These are phyloP conservation scores for Pilaira anomala DNA, from an alignment of 192 early-diverging fungal genomes.

Conservation along the genomic window DNA sequence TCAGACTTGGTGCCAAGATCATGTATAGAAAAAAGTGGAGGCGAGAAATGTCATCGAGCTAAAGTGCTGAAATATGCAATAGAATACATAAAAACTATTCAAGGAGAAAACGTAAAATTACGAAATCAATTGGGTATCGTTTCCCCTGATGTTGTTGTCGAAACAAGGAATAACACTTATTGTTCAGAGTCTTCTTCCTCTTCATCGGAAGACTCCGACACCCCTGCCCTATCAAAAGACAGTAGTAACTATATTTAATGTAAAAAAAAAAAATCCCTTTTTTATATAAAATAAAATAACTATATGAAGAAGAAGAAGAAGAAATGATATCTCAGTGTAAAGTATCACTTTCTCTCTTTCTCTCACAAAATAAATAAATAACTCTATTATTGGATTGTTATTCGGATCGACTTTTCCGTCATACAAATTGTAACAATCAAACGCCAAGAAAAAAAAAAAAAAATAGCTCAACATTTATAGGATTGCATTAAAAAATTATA, in stretches of 20 bases:
- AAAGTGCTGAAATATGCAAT: slow-evolving; percentile 42
- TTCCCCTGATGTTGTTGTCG: background rate
- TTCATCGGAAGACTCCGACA: background rate
- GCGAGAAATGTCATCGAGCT: slow-evolving; percentile 48
- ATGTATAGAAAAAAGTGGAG: slow-evolving; percentile 6
- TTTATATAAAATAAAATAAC: no score
- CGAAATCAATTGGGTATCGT: slow-evolving; percentile 11
- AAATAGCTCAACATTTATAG: no score
- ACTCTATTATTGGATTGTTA: no score
- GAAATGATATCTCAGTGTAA: no score
- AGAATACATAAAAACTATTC: slow-evolving; percentile 58
- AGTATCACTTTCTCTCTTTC: background rate
- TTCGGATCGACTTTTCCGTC: no score
- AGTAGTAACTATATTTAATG: background rate
- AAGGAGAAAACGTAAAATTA: slow-evolving; percentile 51
- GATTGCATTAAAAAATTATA: no score
- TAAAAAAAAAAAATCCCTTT: no score
- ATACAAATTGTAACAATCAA: no score
- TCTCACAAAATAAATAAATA: background rate
- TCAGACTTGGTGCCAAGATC: slow-evolving; percentile 37
- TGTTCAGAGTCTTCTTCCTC: background rate
- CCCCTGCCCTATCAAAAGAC: background rate
- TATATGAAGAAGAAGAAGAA: no score
- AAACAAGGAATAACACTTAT: background rate
- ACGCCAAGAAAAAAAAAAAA: no score